Evolutionary conservation across 2,329 filamentous ascomycete genomes (phyloP), one percentile per base, ranked within the genome.

Genomic region (Arachnomyces sp.): DNA sequence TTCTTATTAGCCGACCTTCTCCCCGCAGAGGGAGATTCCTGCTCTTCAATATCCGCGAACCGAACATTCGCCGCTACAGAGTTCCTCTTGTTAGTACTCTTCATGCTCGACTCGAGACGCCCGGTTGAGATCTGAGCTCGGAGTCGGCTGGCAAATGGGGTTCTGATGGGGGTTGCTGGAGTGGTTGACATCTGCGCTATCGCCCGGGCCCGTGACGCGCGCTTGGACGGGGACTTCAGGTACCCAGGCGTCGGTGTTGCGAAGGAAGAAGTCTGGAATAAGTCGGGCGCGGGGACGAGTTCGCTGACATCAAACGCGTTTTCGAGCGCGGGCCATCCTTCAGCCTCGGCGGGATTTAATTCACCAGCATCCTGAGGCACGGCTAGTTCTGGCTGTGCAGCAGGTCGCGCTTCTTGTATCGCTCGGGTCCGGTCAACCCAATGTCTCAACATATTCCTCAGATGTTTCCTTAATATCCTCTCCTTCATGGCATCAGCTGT

Each of bases 401-500:
- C 52, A 43, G 58, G 59, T 32, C 52, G 55, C 28, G 53, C 51
- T 38, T 56, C 58, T 11, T 54, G 42, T 34, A 52, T 53, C 40
- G 45, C 38, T 36, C 56, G 52, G 28, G 70, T 63, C 39, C 66
- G 68, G 12, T 70, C 67, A 9, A 63, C 52, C 76, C 76, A 81
- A 44, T 71, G 68, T 16, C 71, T 63, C 36, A 80, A 57, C 63
- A 79, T 73, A 20, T 67, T 67, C 41, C 71, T 65, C 18, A 70
- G 59, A 53, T 79, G 76, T 45, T 73, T 73, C 40, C 73, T 66
- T 29, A 71, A 63, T 45, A 72, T 76, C 13, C 75, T 62, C 13
- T 70, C 64, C 36, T 65, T 62, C 46, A 79, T 59, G 5, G 73
- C 71, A 28, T 71, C 61, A 0, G 74, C 73, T 31, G 66, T 75